Base-by-base conservation (phyloP, 495 filamentous ascomycete species). In the Glonium stellatum region DNA sequence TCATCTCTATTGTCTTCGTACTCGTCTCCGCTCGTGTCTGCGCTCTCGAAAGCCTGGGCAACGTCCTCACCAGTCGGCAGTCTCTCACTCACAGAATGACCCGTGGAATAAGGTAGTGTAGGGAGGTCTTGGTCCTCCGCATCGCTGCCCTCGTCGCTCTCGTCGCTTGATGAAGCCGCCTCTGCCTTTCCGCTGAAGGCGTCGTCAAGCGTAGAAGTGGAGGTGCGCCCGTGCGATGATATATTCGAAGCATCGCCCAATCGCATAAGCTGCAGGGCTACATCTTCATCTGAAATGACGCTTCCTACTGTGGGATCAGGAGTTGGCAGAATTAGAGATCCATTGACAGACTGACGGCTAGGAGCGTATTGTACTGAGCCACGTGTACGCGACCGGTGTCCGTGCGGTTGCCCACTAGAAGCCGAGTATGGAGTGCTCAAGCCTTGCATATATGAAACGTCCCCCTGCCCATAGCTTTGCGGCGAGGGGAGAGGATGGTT, bases 261-360 rank as follows among this genome's bases (percentile, higher is more conserved):
- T 60, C 90, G 86, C 82, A 98, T 97, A 63, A 98, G 79, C 71
- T 97, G 92, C 69, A 96, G 83, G 51, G 93, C 93, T 66, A 96
- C 93, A 74, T 98, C 95, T 70, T 98, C 93, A 70, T 98, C 93
- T 3, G 92, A 97, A 69, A 97, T 91, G 66, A 87, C 59, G 48
- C 73, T 73, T 37, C 88, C 87, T 60, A 95, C 87, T 13, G 95
- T 97, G 11, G 92, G 91, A 61, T 96, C 92, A 4, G 93, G 95
- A 3, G 95, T 97, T 8, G 90, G 91, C 58, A 96, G 77, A 63
- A 90, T 49, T 25, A 35, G 15, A 11, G 50, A 80, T n/a, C 82
- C 84, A 57, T 74, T 75, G 53, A 55, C 68, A 22, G 72, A 71
- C 1, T 72, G 59, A 15, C 76, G 66, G 56, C 73, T 67, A 25